Conservation (phyloP, 768 basidiomycete species). For the Steccherinum ochraceum region DNA sequence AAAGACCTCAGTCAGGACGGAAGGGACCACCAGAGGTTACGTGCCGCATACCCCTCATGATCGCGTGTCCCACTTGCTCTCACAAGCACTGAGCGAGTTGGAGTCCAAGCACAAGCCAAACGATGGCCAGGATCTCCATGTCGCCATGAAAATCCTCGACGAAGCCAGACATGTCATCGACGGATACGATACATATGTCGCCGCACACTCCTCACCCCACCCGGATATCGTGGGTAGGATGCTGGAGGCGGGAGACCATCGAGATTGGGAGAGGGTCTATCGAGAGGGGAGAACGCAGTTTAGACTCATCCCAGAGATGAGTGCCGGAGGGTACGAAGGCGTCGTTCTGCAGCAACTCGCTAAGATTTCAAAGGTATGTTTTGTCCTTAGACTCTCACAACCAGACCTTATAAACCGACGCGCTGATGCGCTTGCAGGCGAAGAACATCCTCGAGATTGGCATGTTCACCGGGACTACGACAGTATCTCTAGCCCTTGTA, state of each 20-base stretch:
- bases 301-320: constrained; percentile 5
- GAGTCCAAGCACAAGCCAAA: not conserved
- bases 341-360: constrained; percentile 11
- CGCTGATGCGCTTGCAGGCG: constrained; percentile 1
- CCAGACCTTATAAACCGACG: no score
- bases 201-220: constrained; percentile 4
- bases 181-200: constrained; percentile 9
- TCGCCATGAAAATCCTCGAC: not conserved
- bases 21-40: no score
- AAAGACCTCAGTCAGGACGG: no score
- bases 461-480: constrained; percentile 14
- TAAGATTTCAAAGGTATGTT: constrained; percentile 5
- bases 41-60: not conserved
- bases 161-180: constrained; percentile 8
- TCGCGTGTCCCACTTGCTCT: not conserved
- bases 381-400: not conserved
- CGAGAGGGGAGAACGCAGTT: constrained; percentile 8
- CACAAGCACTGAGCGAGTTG: not conserved
- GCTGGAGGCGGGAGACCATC: constrained; percentile 3
- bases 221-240: constrained; percentile 9
- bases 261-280: constrained; percentile 6
- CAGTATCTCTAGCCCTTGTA: constrained; percentile 8
- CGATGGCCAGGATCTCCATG: not conserved
- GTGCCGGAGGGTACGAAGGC: constrained; percentile 10
- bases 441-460: constrained; percentile 10